phyloP scores from a whole-genome alignment of 192 early-diverging fungal genomes.

The Linnemannia elongata region DNA sequence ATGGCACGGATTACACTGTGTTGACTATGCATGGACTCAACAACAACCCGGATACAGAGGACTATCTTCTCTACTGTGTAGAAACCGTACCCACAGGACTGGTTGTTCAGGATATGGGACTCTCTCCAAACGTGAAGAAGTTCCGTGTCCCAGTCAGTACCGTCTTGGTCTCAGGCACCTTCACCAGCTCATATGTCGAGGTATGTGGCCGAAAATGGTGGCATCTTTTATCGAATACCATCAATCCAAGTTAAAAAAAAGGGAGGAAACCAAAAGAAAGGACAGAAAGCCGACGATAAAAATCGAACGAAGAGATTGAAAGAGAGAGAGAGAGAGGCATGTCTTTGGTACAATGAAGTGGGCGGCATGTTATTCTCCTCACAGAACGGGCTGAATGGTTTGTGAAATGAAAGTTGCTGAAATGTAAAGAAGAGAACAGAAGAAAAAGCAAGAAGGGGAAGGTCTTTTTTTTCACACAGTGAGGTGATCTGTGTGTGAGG shows the following conservation, averaged over 20 bases:
- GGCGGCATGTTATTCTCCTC: too few species aligned
- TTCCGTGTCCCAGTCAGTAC: constrained; percentile 57
- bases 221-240: too few species aligned
- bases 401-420: too few species aligned
- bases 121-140: background rate
- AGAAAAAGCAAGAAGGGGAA: background rate
- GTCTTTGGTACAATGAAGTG: too few species aligned
- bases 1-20: constrained; percentile 26
- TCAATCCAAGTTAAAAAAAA: background rate
- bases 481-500: too few species aligned
- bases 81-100: constrained; percentile 1
- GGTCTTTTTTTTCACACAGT: background rate
- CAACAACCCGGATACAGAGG: constrained; percentile 37
- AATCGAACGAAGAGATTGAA: background rate
- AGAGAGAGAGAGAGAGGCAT: too few species aligned
- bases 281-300: background rate
- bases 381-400: too few species aligned
- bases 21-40: constrained; percentile 24
- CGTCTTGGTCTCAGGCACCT: constrained; percentile 46
- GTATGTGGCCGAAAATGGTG: constrained; percentile 37
- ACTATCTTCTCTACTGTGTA: constrained; percentile 60
- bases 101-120: constrained; percentile 18
- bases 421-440: too few species aligned
- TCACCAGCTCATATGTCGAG: constrained; percentile 59
- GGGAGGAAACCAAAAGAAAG: background rate